Base-by-base conservation (phyloP, 257 asterid species). In the Haberlea rhodopensis region DNA sequence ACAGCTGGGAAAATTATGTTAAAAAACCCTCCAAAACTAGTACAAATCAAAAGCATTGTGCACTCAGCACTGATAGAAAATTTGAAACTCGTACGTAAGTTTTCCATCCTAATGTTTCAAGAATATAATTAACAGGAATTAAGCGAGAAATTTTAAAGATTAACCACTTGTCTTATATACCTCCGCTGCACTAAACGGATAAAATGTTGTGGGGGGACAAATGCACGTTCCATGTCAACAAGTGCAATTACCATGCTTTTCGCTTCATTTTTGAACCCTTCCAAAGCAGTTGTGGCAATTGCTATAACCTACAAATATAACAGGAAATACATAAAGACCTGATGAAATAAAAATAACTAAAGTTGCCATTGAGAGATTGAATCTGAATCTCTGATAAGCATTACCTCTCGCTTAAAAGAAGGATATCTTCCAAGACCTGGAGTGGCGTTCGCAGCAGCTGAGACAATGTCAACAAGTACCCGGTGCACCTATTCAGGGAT, bases 351-450 rank as follows among this genome's bases (percentile, higher is more conserved):
- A 45, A 16, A 21, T 10, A 24, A 1, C 49, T 3, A 63, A 2
- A 52, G 1, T 46, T 9, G 31, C 9, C 64, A 28, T 23, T 5
- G 45, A 55, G 53, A 46, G 9, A 13, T 11, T 31, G 26, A 40
- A 48, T 23, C 49, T 26, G 46, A 32, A 43, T 46, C 52, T 57
- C 34, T 11, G 3, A 37, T 43, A 43, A 13, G 20, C 65, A 48
- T 55, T 66, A 88, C 98, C 96, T 90, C 99, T 73, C 97, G 76
- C 87, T 94, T 94, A 72, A 94, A 94, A 73, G 96, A 95, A 72
- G 97, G 99, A 75, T 90, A 94, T 81, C 94, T 86, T 71, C 99
- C 99, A 57, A 94, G 97, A 72, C 99, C 99, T 20, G 99, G 94
- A 25, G 99, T 94, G 62, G 92, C 89, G 75, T 90, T 94, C 52